phyloP scores from a whole-genome alignment of 768 basidiomycete genomes.

The Chlorophyllum brunneum region DNA sequence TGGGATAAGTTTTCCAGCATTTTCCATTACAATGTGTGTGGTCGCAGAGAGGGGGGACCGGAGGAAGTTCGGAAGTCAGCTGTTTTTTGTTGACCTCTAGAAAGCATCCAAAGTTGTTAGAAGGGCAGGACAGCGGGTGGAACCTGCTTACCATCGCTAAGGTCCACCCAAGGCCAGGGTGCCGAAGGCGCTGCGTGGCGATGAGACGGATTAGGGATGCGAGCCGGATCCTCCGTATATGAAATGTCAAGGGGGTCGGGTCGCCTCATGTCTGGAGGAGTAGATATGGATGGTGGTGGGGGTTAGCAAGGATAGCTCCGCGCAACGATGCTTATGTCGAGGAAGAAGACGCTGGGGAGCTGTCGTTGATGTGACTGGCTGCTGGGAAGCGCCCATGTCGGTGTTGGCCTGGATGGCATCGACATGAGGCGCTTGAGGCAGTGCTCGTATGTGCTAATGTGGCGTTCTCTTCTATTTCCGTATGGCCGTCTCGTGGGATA shows the following conservation, averaged over 20 bases:
- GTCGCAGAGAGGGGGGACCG: constrained; percentile 26
- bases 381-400: not conserved
- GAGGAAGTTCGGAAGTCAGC: constrained; percentile 21
- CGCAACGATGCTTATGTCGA: not conserved
- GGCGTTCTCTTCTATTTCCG: too few relatives aligned
- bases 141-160: constrained; percentile 3
- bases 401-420: not conserved
- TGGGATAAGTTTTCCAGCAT: constrained; percentile 36
- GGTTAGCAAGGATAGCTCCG: not conserved
- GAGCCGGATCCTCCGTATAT: constrained; percentile 10
- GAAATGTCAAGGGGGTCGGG: not conserved
- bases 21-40: constrained; percentile 21
- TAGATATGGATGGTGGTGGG: not conserved
- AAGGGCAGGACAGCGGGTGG: not conserved
- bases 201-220: constrained; percentile 34
- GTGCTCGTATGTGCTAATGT: too few relatives aligned
- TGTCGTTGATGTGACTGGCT: too few relatives aligned
- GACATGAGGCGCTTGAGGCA: too few relatives aligned
- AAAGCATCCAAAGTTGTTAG: too few relatives aligned
- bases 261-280: not conserved
- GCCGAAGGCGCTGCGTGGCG: constrained; percentile 45
- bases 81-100: constrained; percentile 23
- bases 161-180: constrained; percentile 32
- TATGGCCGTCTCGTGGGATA: too few relatives aligned
- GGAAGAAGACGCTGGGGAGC: not conserved